phyloP scores from a whole-genome alignment of 306 rosid species.

The Arachis stenosperma region DNA sequence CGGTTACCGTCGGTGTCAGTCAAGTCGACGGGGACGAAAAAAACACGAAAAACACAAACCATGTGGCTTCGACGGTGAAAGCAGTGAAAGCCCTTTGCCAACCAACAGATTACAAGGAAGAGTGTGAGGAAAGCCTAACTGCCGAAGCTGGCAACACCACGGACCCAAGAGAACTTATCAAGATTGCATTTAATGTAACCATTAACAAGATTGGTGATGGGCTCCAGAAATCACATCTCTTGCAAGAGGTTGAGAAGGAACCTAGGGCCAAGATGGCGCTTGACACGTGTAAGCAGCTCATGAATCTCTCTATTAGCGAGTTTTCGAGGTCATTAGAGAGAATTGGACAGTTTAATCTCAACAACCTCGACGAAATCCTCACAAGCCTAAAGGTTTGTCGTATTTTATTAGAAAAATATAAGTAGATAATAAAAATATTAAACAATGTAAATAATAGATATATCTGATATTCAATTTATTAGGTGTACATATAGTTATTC shows the following conservation, averaged over 20 bases:
- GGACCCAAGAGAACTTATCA: slow-evolving; percentile 58
- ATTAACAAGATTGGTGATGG: slow-evolving; percentile 29
- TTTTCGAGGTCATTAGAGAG: slow-evolving; percentile 45
- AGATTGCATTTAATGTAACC: slow-evolving; percentile 53
- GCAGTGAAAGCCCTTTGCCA: slow-evolving; percentile 59
- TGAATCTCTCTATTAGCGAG: slow-evolving; percentile 51
- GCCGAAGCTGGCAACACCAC: slow-evolving; percentile 45
- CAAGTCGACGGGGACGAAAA: not conserved
- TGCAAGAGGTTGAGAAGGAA: slow-evolving; percentile 56
- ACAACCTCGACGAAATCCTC: slow-evolving; percentile 39
- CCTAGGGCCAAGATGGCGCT: slow-evolving; percentile 64
- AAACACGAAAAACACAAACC: not conserved
- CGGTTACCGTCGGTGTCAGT: slow-evolving; percentile 42
- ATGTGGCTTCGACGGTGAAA: slow-evolving; percentile 39
- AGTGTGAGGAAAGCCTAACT: slow-evolving; percentile 50
- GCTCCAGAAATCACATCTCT: slow-evolving; percentile 38
- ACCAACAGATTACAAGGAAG: slow-evolving; percentile 61
- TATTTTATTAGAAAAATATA: too few species aligned
- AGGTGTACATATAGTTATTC: too few species aligned
- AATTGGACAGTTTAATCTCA: slow-evolving; percentile 40
- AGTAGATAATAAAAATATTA: too few species aligned
- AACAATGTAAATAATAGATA: too few species aligned
- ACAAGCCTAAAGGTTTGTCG: slow-evolving; percentile 48
- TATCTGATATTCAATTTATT: too few species aligned
- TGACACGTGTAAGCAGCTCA: slow-evolving; percentile 55